Evolutionary conservation across 192 early-diverging fungal species (phyloP).

Genomic region (Chytriomyces sp.): DNA sequence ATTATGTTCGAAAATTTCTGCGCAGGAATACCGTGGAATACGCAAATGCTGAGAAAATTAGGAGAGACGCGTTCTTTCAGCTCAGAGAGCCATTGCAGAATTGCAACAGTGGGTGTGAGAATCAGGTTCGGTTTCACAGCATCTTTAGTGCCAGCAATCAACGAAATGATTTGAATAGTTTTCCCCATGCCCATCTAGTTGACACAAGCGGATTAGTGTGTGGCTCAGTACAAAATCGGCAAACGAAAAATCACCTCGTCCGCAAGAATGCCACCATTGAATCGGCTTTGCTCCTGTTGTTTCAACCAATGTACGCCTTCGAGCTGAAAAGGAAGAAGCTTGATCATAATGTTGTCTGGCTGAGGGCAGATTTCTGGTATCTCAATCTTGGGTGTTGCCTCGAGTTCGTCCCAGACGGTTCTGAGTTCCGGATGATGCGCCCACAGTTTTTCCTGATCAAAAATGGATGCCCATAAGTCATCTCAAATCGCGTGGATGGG

Average conservation of each 20-base stretch:
- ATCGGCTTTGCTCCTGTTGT: conserved; percentile 67
- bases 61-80: conserved; percentile 66
- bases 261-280: conserved; percentile 32
- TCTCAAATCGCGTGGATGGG: background rate
- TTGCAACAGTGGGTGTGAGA: conserved; percentile 84
- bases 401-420: conserved; percentile 65
- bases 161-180: conserved; percentile 88
- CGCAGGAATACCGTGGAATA: conserved; percentile 71
- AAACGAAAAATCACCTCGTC: conserved; percentile 1
- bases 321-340: conserved; percentile 86
- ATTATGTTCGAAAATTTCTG: background rate
- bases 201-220: conserved; percentile 1
- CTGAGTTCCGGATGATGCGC: conserved; percentile 67
- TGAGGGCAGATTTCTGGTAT: conserved; percentile 50
- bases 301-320: conserved; percentile 76
- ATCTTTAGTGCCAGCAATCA: conserved; percentile 59
- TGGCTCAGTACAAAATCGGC: conserved; percentile 54
- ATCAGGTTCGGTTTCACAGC: conserved; percentile 77
- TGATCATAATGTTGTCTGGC: conserved; percentile 69
- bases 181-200: conserved; percentile 91
- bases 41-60: conserved; percentile 62
- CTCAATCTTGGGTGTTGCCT: conserved; percentile 36
- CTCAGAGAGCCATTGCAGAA: conserved; percentile 87
- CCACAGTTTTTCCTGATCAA: background rate
- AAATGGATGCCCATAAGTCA: background rate